Evolutionary conservation across 257 asterid species (phyloP).

Genomic region (Solanum habrochaites): DNA sequence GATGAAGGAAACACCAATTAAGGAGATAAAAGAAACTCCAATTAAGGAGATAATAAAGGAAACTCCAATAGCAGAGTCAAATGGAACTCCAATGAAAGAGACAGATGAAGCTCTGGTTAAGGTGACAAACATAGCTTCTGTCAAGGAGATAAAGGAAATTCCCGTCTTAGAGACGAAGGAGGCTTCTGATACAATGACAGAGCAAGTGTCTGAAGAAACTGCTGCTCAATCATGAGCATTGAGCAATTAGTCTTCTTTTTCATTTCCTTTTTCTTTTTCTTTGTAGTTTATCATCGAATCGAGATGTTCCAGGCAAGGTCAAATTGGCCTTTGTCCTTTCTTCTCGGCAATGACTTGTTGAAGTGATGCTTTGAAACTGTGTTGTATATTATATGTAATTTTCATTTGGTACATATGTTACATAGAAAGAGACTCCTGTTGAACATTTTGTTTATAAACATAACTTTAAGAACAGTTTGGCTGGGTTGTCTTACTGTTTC

Average conservation of each 20-base stretch:
- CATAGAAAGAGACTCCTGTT: conserved; percentile 1
- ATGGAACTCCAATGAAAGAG: conserved; percentile 18
- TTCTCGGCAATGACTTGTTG: conserved; percentile 18
- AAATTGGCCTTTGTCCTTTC: conserved; percentile 3
- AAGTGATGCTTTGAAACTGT: conserved; percentile 15
- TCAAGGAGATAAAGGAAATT: background rate
- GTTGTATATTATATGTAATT: conserved; percentile 45
- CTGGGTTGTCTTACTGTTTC: background rate
- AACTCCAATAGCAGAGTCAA: background rate
- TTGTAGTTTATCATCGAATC: background rate
- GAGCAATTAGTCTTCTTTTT: background rate
- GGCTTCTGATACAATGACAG: conserved; percentile 2
- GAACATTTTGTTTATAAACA: conserved; percentile 15
- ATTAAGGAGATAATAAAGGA: conserved; percentile 3
- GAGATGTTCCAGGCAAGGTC: conserved; percentile 7
- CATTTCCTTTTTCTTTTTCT: conserved; percentile 11
- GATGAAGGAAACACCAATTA: conserved; percentile 4
- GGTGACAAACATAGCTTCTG: conserved; percentile 5
- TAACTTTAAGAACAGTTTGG: background rate
- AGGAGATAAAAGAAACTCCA: conserved; percentile 9
- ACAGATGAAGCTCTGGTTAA: background rate
- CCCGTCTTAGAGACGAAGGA: background rate
- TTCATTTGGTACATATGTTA: conserved; percentile 16
- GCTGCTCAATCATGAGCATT: conserved; percentile 23
- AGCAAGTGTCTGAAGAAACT: conserved; percentile 13